Evolutionary conservation across 2,329 filamentous ascomycete species (phyloP).

Genomic region (Cladosporium colombiae): DNA sequence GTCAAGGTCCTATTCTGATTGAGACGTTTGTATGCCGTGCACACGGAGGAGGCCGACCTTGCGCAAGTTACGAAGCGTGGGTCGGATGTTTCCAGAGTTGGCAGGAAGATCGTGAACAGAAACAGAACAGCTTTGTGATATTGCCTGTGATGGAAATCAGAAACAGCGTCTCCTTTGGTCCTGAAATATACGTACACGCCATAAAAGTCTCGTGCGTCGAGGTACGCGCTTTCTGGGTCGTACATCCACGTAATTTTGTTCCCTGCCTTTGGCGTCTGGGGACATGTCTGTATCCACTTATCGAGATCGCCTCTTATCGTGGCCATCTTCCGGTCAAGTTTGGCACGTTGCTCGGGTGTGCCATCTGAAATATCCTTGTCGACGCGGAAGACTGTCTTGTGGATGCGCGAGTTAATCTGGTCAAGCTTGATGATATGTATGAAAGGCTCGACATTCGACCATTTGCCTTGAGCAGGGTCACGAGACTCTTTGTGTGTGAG

Average conservation of each 20-base stretch:
- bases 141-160: not conserved
- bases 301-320: slow-evolving; percentile 9
- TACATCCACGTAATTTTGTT: slow-evolving; percentile 18
- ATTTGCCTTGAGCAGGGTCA: slow-evolving; percentile 1
- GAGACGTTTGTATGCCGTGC: slow-evolving; percentile 34
- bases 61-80: slow-evolving; percentile 14
- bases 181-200: slow-evolving; percentile 1
- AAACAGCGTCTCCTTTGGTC: not conserved
- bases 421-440: slow-evolving; percentile 18
- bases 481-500: slow-evolving; percentile 15
- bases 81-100: slow-evolving; percentile 8
- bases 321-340: slow-evolving; percentile 12
- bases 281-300: slow-evolving; percentile 10
- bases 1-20: slow-evolving; percentile 34
- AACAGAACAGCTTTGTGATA: slow-evolving; percentile 14
- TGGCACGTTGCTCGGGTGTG: not conserved
- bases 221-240: slow-evolving; percentile 4
- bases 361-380: not conserved
- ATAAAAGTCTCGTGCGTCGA: slow-evolving; percentile 15
- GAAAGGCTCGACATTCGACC: slow-evolving; percentile 17
- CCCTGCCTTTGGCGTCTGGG: slow-evolving; percentile 11
- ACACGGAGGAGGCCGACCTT: slow-evolving; percentile 5
- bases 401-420: slow-evolving; percentile 13
- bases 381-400: slow-evolving; percentile 16
- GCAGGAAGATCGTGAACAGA: slow-evolving; percentile 11